Conservation (phyloP, 129 eudicot genomes). For the Flaveria brownii region DNA sequence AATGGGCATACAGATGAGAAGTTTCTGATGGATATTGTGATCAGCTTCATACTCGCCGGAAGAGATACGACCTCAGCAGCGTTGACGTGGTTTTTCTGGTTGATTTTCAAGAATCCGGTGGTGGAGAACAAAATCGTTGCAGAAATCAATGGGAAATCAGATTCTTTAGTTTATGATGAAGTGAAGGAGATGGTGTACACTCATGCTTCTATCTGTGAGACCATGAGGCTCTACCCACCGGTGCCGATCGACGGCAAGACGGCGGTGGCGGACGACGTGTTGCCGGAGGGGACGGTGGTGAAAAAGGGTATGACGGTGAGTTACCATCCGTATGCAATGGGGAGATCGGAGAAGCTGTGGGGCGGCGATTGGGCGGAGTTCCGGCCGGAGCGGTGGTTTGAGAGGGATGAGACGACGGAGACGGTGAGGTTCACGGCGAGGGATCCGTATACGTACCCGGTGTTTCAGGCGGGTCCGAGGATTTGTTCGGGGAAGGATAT, state of each 20-base stretch:
- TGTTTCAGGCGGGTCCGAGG: constrained; percentile 79
- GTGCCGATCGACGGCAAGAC: constrained; percentile 28
- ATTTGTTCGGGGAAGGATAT: constrained; percentile 71
- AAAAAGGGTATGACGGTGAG: constrained; percentile 42
- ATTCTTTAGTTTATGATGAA: constrained; percentile 29
- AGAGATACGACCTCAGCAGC: constrained; percentile 41
- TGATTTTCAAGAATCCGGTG: constrained; percentile 29
- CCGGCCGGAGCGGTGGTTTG: constrained; percentile 64
- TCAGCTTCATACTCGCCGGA: constrained; percentile 62
- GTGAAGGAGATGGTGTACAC: constrained; percentile 40
- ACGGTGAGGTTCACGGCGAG: constrained; percentile 33
- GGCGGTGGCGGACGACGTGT: constrained; percentile 33
- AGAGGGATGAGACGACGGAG: constrained; percentile 34
- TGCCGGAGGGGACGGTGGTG: constrained; percentile 57
- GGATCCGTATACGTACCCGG: constrained; percentile 54
- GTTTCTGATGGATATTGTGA: constrained; percentile 49
- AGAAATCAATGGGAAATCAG: constrained; percentile 25
- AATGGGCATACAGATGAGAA: constrained; percentile 56
- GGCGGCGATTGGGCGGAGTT: constrained; percentile 56
- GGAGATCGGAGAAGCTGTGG: constrained; percentile 55
- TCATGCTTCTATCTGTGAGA: constrained; percentile 37
- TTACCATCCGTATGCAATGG: constrained; percentile 69
- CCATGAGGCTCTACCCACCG: constrained; percentile 36
- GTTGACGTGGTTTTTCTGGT: constrained; percentile 35
- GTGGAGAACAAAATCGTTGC: constrained; percentile 23